A percentile compares a stretch with the other conserved stretches of the same genome.
These are phyloP conservation scores for Xylaria acuta DNA, from an alignment of 495 filamentous ascomycete genomes.

Conservation along the genomic window DNA sequence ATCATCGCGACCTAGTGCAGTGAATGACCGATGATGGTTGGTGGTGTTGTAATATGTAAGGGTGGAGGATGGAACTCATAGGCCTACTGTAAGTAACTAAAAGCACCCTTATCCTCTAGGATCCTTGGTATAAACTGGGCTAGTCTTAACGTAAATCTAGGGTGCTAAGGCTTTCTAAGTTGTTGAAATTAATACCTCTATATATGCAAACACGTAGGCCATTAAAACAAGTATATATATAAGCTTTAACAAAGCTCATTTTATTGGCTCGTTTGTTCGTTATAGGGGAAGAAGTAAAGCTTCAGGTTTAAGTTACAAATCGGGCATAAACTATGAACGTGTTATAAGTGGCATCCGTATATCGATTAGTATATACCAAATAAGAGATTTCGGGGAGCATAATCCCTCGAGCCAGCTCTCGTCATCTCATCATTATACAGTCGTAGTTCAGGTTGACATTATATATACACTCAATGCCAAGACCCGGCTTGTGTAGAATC, in stretches of 20 bases:
- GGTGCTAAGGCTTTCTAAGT: no score
- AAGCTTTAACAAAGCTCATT: neutral
- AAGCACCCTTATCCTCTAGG: no score
- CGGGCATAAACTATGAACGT: neutral
- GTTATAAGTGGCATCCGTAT: no score
- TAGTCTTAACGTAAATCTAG: no score
- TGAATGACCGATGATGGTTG: neutral
- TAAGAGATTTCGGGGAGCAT: neutral
- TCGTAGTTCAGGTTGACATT: neutral
- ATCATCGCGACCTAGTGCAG: neutral
- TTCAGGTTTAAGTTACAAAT: neutral
- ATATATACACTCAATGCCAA: slow-evolving; percentile 25
- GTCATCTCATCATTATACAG: slow-evolving; percentile 21
- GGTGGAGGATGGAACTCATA: no score
- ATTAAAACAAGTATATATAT: neutral
- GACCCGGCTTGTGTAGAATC: slow-evolving; percentile 23
- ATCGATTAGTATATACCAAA: slow-evolving; percentile 16
- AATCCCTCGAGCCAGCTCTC: neutral
- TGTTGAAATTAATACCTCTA: no score
- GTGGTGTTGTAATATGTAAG: neutral
- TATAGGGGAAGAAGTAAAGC: neutral
- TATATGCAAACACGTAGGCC: no score
- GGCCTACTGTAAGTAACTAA: no score
- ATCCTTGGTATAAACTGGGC: no score
- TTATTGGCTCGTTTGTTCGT: neutral